Evolutionary conservation across 2,329 filamentous ascomycete species (phyloP), one percentile per base, ranked within the genome.

Genomic region (Aspergillus sp.): DNA sequence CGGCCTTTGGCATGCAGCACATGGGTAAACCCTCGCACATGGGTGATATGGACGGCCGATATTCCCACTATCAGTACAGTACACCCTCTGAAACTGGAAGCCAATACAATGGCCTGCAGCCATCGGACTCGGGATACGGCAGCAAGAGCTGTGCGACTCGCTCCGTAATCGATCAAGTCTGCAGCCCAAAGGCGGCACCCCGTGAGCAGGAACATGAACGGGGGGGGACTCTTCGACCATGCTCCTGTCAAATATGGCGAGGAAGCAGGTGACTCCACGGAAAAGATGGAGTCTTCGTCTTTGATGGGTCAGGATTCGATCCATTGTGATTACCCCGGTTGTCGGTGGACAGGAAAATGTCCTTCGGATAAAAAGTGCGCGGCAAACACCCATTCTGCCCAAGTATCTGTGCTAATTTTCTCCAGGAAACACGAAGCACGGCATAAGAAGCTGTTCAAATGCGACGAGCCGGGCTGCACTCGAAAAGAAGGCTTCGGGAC

Each of bases 401-500:
- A n/a, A 28, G 39, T 36, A 26, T 27, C 6, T n/a, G 40, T 37
- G 27, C 48, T 59, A 27, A 51, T 38, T 6, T 12, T 39, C 9
- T 19, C 6, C 46, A 94, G 89, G 46, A 95, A 94, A 64, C 88
- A 94, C 56, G 66, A 73, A 37, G 74, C 83, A 13, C 82, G 83
- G 39, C 88, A 95, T 62, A 72, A 68, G 1, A 90, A 85, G 52
- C 79, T 82, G 0, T 81, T 77, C 60, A 75, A 67, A 45, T 95
- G 90, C 58, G 57, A 73, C 4, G 65, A 79, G 26, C 50, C 61
- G 1, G 69, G 69, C 5, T 94, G 89, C 61, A 52, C 58, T 27
- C 74, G 82, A 9, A 69, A 62, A 5, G 73, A 79, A 48, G 88
- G 88, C 0, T 95, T 95, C 56, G 83, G 84, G 12, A 94, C 88